These are phyloP conservation scores for Chalciporus sphaerocephalus DNA, from an alignment of 768 basidiomycete genomes.

Conservation along the genomic window DNA sequence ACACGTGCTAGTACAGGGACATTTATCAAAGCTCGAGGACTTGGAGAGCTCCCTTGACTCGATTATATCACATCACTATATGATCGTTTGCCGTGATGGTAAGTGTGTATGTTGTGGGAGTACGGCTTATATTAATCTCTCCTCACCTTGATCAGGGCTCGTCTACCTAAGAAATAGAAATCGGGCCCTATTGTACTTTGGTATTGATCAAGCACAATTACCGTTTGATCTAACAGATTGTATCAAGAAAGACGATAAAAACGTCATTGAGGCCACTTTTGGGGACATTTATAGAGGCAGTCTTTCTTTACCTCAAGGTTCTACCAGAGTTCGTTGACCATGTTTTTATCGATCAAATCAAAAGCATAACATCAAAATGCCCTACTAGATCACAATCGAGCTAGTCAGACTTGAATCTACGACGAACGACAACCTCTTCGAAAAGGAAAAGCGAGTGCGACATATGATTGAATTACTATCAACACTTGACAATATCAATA, in stretches of 20 bases:
- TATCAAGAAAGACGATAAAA: not conserved
- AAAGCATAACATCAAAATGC: no score
- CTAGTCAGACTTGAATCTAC: no score
- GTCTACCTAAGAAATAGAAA: not conserved
- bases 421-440: no score
- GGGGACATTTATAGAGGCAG: not conserved
- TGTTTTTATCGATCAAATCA: no score
- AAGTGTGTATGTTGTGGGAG: not conserved
- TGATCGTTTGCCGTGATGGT: not conserved
- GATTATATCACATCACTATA: not conserved
- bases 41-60: not conserved
- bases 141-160: not conserved
- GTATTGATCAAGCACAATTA: not conserved
- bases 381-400: no score
- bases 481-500: no score
- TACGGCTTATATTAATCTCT: not conserved
- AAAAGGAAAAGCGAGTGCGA: no score
- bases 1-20: not conserved
- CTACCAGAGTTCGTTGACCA: not conserved
- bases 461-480: no score
- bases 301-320: not conserved
- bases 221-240: constrained; percentile 1
- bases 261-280: not conserved
- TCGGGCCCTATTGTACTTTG: not conserved
- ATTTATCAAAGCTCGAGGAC: not conserved